These are phyloP conservation scores for Sapria himalayana DNA, from an alignment of 345 rosid species.

Conservation along the genomic window DNA sequence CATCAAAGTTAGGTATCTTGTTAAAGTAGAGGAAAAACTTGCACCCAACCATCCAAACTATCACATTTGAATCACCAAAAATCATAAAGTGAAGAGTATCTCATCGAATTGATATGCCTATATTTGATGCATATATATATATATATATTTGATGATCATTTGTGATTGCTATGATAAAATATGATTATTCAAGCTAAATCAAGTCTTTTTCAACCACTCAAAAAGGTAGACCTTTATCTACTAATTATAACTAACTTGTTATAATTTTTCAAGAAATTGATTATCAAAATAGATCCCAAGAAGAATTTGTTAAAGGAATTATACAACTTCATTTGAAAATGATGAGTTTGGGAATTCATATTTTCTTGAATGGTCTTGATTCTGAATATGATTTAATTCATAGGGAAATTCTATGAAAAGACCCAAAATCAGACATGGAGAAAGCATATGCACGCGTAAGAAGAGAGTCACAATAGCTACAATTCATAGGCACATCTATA, in stretches of 20 bases:
- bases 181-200: too few species aligned
- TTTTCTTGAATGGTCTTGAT: not conserved
- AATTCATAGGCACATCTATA: not conserved
- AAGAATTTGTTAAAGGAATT: not conserved
- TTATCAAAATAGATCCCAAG: too few species aligned
- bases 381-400: not conserved
- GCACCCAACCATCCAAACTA: not conserved
- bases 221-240: too few species aligned
- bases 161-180: not conserved
- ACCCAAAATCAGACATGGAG: not conserved
- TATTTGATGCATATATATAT: not conserved
- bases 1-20: not conserved
- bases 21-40: not conserved
- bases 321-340: not conserved
- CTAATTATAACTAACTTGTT: too few species aligned
- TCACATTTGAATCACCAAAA: too few species aligned
- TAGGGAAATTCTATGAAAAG: too few species aligned
- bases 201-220: too few species aligned
- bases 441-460: not conserved
- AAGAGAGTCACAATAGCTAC: not conserved
- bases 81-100: not conserved
- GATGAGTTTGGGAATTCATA: too few species aligned
- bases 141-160: not conserved
- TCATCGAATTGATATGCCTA: not conserved
- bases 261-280: too few species aligned